Conservation (phyloP, 2,329 filamentous ascomycete genomes). For the Paraphoma sp. region DNA sequence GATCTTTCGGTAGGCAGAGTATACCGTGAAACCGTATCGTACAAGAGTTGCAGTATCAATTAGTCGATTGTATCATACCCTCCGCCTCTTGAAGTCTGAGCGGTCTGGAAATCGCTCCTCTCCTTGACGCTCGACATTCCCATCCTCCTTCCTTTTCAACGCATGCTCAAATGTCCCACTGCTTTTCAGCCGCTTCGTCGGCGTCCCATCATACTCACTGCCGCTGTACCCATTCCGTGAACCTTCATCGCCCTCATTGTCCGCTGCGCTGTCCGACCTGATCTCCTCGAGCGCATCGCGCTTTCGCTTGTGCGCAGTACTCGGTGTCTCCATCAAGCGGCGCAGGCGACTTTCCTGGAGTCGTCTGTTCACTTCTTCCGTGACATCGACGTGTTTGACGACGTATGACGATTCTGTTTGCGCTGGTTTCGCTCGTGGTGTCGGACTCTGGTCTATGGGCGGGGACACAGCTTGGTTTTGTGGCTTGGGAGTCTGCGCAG, state of each 20-base stretch:
- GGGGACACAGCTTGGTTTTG: conserved; percentile 19
- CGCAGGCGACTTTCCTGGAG: conserved; percentile 38
- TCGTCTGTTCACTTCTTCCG: conserved; percentile 41
- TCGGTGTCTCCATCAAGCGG: conserved; percentile 40
- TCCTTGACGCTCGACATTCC: background rate
- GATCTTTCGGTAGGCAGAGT: no score
- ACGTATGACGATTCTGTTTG: conserved; percentile 23
- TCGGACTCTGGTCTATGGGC: conserved; percentile 18
- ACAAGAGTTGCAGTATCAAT: background rate
- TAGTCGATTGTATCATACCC: conserved; percentile 2
- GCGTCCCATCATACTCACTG: conserved; percentile 23
- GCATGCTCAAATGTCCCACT: conserved; percentile 32
- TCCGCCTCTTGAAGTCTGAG: conserved; percentile 25
- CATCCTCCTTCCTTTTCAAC: conserved; percentile 28
- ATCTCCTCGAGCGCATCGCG: conserved; percentile 32
- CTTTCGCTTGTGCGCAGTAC: conserved; percentile 44
- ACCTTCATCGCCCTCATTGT: conserved; percentile 17
- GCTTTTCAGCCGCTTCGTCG: conserved; percentile 33
- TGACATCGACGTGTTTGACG: conserved; percentile 39
- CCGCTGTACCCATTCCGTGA: conserved; percentile 11
- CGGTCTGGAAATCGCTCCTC: conserved; percentile 14
- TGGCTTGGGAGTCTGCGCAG: conserved; percentile 11
- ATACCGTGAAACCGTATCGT: no score
- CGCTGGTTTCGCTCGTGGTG: conserved; percentile 19
- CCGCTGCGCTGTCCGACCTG: conserved; percentile 20